Percentiles rank a stretch among this genome's conserved stretches.
Conservation (phyloP, 495 filamentous ascomycete genomes). For the Sordaria brevicollis region DNA sequence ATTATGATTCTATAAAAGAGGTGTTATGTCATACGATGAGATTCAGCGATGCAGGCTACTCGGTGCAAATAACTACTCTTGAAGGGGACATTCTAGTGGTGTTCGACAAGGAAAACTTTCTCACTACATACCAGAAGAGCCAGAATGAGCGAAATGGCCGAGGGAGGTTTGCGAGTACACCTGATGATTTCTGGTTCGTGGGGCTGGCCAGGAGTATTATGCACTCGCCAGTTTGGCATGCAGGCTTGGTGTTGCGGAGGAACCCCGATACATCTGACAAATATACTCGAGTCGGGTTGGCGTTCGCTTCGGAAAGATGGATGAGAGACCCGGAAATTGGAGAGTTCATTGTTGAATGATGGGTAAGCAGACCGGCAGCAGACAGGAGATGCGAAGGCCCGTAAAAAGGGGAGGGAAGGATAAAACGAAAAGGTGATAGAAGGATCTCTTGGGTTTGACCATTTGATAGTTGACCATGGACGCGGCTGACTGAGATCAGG, state of each 20-base stretch:
- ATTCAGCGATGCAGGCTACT: no score
- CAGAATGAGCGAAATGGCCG: not conserved
- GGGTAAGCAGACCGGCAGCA: not conserved
- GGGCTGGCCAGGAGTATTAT: not conserved
- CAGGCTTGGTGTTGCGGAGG: not conserved
- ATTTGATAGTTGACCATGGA: not conserved
- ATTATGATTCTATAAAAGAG: no score
- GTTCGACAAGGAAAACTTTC: not conserved
- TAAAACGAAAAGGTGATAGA: not conserved
- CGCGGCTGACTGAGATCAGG: not conserved
- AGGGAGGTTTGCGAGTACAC: not conserved
- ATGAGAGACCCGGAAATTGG: fast-evolving
- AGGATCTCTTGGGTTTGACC: not conserved
- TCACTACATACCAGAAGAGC: not conserved
- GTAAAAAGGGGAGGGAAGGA: not conserved
- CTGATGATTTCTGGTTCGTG: not conserved
- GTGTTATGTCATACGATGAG: no score
- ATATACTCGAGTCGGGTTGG: not conserved
- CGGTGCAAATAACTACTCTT: not conserved
- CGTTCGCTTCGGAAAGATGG: fast-evolving
- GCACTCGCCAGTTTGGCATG: no score
- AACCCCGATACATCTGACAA: not conserved
- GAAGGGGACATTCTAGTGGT: fast-evolving
- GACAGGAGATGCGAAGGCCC: no score
- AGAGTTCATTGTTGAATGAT: not conserved